Percentiles rank a stretch among this genome's conserved stretches.
Evolutionary conservation across 768 basidiomycete genomes (phyloP).

Genomic region (Termitomyces sp.): DNA sequence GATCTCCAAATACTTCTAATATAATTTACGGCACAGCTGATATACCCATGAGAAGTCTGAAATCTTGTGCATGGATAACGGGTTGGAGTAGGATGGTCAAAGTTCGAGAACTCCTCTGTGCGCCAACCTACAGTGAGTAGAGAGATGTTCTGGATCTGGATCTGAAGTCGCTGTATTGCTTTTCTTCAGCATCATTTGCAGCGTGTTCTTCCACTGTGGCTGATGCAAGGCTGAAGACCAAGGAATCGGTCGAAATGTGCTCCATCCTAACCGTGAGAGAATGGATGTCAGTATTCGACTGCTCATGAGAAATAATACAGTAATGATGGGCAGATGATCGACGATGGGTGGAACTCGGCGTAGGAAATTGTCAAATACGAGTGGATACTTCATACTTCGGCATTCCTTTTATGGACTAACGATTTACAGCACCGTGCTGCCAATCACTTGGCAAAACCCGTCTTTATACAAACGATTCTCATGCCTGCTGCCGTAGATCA

Average conservation of each 20-base stretch:
- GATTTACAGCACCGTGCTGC: neutral
- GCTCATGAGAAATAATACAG: neutral
- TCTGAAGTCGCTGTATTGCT: too few species aligned
- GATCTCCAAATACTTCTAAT: too few species aligned
- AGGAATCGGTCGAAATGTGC: neutral
- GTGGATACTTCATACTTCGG: neutral
- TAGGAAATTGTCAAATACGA: neutral
- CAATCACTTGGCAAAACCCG: neutral
- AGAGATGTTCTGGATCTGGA: too few species aligned
- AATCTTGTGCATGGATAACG: too few species aligned
- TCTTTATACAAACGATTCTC: neutral
- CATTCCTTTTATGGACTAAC: neutral
- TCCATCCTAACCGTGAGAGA: neutral
- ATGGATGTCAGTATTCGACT: neutral
- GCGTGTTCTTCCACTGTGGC: too few species aligned
- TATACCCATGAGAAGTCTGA: too few species aligned
- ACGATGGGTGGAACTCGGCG: neutral
- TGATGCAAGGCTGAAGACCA: too few species aligned
- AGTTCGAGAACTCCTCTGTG: too few species aligned
- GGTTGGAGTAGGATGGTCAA: too few species aligned
- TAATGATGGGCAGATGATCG: neutral
- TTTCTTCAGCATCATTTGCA: too few species aligned
- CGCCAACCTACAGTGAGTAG: too few species aligned
- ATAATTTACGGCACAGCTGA: too few species aligned
- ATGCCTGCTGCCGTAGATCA: neutral